Evolutionary conservation across 495 filamentous ascomycete genomes (phyloP).

Genomic region (Poronia punctata): DNA sequence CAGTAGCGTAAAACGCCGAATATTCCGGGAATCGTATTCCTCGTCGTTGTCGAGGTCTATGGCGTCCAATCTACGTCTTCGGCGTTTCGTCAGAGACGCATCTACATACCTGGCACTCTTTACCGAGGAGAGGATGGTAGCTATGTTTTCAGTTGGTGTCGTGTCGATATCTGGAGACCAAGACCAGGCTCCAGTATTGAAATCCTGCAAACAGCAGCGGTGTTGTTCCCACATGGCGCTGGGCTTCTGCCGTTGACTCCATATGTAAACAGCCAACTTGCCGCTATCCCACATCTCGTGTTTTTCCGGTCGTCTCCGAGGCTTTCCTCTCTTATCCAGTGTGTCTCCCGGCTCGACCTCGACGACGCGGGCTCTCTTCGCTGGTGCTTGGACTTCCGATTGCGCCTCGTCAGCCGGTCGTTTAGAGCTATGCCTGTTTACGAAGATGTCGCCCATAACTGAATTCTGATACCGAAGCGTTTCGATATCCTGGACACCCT

Average conservation of each 20-base stretch:
- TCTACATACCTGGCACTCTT: constrained; percentile 8
- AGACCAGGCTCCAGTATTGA: constrained; percentile 20
- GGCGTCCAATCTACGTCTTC: no score
- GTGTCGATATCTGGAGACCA: constrained; percentile 7
- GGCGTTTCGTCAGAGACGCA: constrained; percentile 6
- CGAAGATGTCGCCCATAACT: constrained; percentile 9
- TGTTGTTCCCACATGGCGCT: constrained; percentile 19
- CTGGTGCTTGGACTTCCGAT: neutral
- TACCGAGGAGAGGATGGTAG: constrained; percentile 15
- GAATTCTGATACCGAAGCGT: constrained; percentile 20
- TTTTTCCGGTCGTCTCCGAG: constrained; percentile 14
- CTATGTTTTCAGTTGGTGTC: constrained; percentile 5
- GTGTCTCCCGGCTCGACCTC: constrained; percentile 2
- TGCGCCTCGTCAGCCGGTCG: constrained; percentile 13
- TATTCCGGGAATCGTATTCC: no score
- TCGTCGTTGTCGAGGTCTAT: no score
- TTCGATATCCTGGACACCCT: constrained; percentile 19
- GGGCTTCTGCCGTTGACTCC: constrained; percentile 19
- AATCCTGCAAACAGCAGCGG: constrained; percentile 17
- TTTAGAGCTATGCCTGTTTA: constrained; percentile 9
- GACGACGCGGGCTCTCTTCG: constrained; percentile 13
- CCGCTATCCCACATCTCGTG: constrained; percentile 23
- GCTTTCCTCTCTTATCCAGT: constrained; percentile 6
- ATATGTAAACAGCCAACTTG: constrained; percentile 21
- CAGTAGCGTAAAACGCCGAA: no score